Evolutionary conservation across 2,329 filamentous ascomycete species (phyloP).

Genomic region (Exophiala calicioides): DNA sequence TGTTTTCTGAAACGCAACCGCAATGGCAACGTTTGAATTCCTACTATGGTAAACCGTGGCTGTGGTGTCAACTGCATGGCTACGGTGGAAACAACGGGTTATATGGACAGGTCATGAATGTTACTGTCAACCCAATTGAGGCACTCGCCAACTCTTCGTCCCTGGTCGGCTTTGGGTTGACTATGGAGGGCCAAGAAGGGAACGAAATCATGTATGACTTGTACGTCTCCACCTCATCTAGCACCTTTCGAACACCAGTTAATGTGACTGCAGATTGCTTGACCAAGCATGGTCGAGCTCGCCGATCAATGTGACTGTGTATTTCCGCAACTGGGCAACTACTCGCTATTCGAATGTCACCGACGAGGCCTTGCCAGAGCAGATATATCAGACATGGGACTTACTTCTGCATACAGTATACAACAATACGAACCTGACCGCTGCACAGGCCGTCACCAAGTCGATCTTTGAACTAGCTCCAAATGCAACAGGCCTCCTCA

Average conservation of each 20-base stretch:
- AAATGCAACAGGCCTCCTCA: constrained; percentile 43
- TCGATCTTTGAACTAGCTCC: constrained; percentile 51
- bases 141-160: constrained; percentile 45
- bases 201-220: constrained; percentile 57
- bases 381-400: constrained; percentile 51
- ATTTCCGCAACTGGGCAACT: constrained; percentile 51
- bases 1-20: constrained; percentile 52
- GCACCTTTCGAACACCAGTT: neutral
- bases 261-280: constrained; percentile 36
- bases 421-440: constrained; percentile 50
- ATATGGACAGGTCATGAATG: constrained; percentile 53
- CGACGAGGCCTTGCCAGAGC: constrained; percentile 1
- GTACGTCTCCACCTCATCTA: neutral
- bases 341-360: constrained; percentile 42
- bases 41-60: constrained; percentile 56
- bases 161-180: constrained; percentile 52
- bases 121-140: constrained; percentile 50
- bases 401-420: constrained; percentile 48
- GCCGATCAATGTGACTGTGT: constrained; percentile 47
- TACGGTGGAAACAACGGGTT: constrained; percentile 54
- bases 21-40: constrained; percentile 54
- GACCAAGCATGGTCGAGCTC: constrained; percentile 52
- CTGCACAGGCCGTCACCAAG: constrained; percentile 44
- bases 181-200: constrained; percentile 54
- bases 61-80: constrained; percentile 56